Evolutionary conservation across 2,329 filamentous ascomycete genomes (phyloP).

Genomic region (Pestalotiopsis sp.): DNA sequence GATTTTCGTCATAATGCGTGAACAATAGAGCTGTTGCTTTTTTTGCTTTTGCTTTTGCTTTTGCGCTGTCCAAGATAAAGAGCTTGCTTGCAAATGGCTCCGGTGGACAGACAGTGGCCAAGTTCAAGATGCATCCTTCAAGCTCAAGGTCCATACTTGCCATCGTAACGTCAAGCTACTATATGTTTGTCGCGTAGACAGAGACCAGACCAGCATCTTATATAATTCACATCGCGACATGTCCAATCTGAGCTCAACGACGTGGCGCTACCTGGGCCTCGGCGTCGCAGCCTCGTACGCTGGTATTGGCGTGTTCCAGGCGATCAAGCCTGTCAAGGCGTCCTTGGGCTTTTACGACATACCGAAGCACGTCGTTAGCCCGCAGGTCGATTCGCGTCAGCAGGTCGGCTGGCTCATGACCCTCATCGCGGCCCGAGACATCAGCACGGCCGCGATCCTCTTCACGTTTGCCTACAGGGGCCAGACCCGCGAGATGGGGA

Average conservation of each 20-base stretch:
- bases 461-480: constrained; percentile 4
- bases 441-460: constrained; percentile 2
- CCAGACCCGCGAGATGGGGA: constrained; percentile 3
- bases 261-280: constrained; percentile 4
- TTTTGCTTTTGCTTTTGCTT: not conserved
- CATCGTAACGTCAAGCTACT: not conserved
- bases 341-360: constrained; percentile 9
- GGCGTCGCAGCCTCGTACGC: constrained; percentile 8
- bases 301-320: not conserved
- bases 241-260: not conserved
- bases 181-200: not conserved
- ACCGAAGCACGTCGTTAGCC: constrained; percentile 1
- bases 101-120: not conserved
- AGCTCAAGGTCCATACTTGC: not conserved
- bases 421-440: constrained; percentile 8
- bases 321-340: not conserved
- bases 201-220: not conserved
- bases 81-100: not conserved
- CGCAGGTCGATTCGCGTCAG: not conserved
- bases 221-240: not conserved
- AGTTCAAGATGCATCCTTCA: not conserved
- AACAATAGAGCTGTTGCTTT: not conserved
- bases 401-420: constrained; percentile 6
- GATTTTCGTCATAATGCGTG: not conserved
- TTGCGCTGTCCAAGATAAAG: not conserved